Conservation (phyloP, 2,329 filamentous ascomycete species). For the Talaromyces sp. region DNA sequence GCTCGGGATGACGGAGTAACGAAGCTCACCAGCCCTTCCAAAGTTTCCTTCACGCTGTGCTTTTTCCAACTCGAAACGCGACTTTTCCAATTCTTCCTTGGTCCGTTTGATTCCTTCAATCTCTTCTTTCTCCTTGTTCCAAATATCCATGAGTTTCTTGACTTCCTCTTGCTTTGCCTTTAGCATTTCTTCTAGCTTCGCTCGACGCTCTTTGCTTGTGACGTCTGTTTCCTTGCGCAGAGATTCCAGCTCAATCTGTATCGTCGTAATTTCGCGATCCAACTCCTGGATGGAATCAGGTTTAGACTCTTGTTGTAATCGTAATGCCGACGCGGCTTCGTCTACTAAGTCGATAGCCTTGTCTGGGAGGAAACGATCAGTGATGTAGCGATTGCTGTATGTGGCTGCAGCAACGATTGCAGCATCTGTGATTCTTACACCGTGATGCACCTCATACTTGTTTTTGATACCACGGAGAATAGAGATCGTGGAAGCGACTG, state of each 20-base stretch:
- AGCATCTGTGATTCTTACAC: constrained; percentile 89
- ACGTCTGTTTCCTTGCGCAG: constrained; percentile 91
- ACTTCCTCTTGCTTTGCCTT: constrained; percentile 76
- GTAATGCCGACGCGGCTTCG: constrained; percentile 85
- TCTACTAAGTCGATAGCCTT: constrained; percentile 97
- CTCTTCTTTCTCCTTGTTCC: constrained; percentile 85
- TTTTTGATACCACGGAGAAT: constrained; percentile 97
- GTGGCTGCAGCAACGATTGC: constrained; percentile 89
- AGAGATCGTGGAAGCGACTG: constrained; percentile 87
- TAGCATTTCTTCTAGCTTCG: constrained; percentile 77
- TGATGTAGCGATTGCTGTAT: constrained; percentile 94
- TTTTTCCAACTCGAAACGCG: constrained; percentile 79
- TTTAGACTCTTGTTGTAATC: constrained; percentile 94
- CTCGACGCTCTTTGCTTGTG: constrained; percentile 79
- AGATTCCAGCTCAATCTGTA: constrained; percentile 95
- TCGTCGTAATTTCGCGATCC: constrained; percentile 93
- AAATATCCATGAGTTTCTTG: constrained; percentile 71
- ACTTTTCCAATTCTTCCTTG: constrained; percentile 84
- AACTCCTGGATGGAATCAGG: constrained; percentile 90
- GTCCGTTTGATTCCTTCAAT: constrained; percentile 83
- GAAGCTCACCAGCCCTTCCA: constrained; percentile 81
- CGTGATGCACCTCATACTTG: constrained; percentile 95
- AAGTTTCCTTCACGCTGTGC: constrained; percentile 88
- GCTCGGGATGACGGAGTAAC: constrained; percentile 81
- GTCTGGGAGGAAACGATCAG: constrained; percentile 90